phyloP scores from a whole-genome alignment of 495 filamentous ascomycete genomes.

The Talaromyces adpressus region DNA sequence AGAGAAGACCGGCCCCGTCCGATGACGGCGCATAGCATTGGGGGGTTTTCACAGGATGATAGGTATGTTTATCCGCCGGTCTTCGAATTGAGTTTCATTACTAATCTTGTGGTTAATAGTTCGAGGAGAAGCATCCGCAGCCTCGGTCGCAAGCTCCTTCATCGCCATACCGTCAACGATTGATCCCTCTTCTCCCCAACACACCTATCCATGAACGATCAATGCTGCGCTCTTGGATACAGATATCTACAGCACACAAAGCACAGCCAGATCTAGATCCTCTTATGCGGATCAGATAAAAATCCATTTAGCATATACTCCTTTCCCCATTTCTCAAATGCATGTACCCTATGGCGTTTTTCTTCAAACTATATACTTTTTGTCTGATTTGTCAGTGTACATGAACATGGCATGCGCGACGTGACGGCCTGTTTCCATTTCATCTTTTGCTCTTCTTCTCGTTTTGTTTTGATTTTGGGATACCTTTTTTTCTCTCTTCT shows the following conservation, averaged over 20 bases:
- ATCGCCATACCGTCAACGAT: conserved; percentile 3
- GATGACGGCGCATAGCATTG: conserved; percentile 18
- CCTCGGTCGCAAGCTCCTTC: conserved; percentile 31
- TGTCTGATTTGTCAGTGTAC: background rate
- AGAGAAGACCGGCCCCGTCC: conserved; percentile 24
- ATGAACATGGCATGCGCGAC: background rate
- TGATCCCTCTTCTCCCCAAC: background rate
- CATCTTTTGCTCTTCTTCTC: background rate
- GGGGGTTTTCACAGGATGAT: conserved; percentile 29
- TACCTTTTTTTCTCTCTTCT: background rate
- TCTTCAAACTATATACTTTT: background rate
- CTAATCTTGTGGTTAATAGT: conserved; percentile 12
- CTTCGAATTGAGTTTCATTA: background rate
- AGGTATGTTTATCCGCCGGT: conserved; percentile 17
- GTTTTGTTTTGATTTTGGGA: background rate
- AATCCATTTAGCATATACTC: too few relatives aligned
- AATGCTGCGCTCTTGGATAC: too few relatives aligned
- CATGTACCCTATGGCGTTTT: background rate
- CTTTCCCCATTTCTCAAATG: too few relatives aligned
- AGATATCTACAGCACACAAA: too few relatives aligned
- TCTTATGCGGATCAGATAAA: too few relatives aligned
- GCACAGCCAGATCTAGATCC: too few relatives aligned
- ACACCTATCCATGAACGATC: too few relatives aligned
- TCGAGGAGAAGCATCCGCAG: conserved; percentile 34
- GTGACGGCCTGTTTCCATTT: background rate